Percentiles rank a stretch among this genome's conserved stretches.
Evolutionary conservation across 1,284 basidiomycete species (phyloP).

Genomic region (Anthracocystis panici-leucophaei): DNA sequence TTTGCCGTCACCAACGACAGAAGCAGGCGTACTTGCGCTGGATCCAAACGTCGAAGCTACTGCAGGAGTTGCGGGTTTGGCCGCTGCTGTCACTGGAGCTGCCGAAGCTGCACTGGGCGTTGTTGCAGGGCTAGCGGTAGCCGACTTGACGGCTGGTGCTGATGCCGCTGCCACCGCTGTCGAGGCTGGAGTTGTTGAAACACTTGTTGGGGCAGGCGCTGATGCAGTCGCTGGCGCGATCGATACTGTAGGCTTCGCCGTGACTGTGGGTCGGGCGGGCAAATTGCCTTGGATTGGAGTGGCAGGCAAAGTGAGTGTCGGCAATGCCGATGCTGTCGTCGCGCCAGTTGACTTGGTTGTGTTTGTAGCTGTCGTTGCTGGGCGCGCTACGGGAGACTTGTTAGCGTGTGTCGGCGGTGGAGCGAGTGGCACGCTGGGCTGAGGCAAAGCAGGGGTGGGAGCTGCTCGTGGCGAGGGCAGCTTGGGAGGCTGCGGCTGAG

Average conservation of each 20-base stretch:
- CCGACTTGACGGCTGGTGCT: slow-evolving; percentile 1
- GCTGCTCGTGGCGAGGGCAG: slow-evolving; percentile 33
- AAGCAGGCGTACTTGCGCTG: slow-evolving; percentile 1
- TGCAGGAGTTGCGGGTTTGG: slow-evolving; percentile 10
- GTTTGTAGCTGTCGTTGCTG: slow-evolving; percentile 10
- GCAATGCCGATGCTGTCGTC: slow-evolving; percentile 13
- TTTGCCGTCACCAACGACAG: slow-evolving; percentile 14
- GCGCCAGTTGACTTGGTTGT: slow-evolving; percentile 10
- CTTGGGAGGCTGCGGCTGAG: slow-evolving; percentile 30
- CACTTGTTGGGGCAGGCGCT: slow-evolving; percentile 1
- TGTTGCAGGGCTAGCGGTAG: background rate
- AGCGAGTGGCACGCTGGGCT: slow-evolving; percentile 27
- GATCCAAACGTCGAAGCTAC: slow-evolving; percentile 11
- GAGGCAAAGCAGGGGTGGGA: slow-evolving; percentile 12
- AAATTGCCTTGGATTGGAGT: slow-evolving; percentile 23
- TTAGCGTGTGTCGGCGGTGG: slow-evolving; percentile 17
- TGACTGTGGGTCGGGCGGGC: slow-evolving; percentile 8
- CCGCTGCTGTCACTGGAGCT: background rate
- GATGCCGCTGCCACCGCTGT: background rate
- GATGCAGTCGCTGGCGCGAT: background rate
- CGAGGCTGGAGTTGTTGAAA: background rate
- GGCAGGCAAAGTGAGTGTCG: slow-evolving; percentile 33
- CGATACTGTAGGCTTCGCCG: slow-evolving; percentile 15
- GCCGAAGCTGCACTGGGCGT: background rate
- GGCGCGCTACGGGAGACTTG: slow-evolving; percentile 17